These are phyloP conservation scores for Magnolia sinica DNA, from an alignment of 164 flowering plant genomes.

Conservation along the genomic window DNA sequence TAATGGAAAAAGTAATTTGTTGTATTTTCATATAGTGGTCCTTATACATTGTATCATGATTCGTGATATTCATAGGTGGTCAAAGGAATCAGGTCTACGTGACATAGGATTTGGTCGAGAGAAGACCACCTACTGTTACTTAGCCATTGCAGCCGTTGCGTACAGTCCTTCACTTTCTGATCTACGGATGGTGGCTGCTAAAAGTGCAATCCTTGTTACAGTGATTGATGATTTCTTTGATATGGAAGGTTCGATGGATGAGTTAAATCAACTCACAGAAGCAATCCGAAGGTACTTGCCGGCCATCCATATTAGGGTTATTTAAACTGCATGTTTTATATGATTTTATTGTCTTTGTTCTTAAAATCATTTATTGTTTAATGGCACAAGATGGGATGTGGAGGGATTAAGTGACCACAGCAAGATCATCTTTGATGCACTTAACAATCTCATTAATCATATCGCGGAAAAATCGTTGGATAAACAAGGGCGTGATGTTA, in stretches of 20 bases:
- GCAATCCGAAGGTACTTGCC: neutral
- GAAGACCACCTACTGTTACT: slow-evolving; percentile 4
- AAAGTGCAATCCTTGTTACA: slow-evolving; percentile 7
- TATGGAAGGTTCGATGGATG: slow-evolving; percentile 4
- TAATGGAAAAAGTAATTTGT: too few species aligned
- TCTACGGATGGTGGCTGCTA: neutral
- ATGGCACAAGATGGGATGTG: slow-evolving; percentile 5
- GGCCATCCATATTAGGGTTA: neutral
- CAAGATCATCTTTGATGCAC: slow-evolving; percentile 9
- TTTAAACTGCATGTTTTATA: neutral
- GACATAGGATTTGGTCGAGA: slow-evolving; percentile 11
- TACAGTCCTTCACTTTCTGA: slow-evolving; percentile 1
- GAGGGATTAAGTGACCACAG: neutral
- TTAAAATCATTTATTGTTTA: too few species aligned
- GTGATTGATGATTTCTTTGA: slow-evolving; percentile 10
- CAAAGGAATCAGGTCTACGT: neutral
- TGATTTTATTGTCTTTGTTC: neutral
- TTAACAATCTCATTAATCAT: neutral
- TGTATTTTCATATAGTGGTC: too few species aligned
- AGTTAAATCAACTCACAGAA: neutral
- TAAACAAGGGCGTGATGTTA: neutral
- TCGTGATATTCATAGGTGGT: neutral
- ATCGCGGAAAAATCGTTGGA: neutral
- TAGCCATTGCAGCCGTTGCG: neutral
- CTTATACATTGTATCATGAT: neutral